Evolutionary conservation across 1,284 basidiomycete genomes (phyloP).

Genomic region (Apiotrichum sp.): DNA sequence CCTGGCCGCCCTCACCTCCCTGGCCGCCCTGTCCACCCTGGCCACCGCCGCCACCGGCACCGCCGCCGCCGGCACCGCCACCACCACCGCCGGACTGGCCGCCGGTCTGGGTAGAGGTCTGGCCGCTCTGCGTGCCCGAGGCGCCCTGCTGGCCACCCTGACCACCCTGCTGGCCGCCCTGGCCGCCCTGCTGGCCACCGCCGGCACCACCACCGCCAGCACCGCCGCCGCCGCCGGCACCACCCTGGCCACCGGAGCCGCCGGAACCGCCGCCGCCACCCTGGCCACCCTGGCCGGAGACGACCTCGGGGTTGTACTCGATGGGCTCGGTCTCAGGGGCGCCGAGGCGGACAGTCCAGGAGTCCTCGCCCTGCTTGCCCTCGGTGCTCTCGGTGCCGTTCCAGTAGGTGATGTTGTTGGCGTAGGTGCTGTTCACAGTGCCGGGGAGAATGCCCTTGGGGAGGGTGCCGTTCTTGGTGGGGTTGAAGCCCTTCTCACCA

Average conservation of each 20-base stretch:
- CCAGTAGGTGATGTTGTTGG: constrained; percentile 24
- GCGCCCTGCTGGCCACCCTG: background rate
- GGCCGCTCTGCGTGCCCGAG: background rate
- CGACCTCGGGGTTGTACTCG: background rate
- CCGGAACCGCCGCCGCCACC: background rate
- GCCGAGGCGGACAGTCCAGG: background rate
- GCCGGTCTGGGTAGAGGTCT: too few relatives aligned
- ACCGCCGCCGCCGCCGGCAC: background rate
- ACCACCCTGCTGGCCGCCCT: background rate
- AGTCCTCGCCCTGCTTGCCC: too few relatives aligned
- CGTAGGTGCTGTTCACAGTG: constrained; percentile 34
- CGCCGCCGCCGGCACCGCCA: background rate
- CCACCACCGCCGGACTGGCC: background rate
- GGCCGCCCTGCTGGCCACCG: background rate
- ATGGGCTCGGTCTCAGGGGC: background rate
- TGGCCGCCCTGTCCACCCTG: too few relatives aligned
- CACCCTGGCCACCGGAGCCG: too few relatives aligned
- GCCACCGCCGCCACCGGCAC: background rate
- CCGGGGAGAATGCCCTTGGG: constrained; percentile 31
- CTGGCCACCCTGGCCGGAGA: too few relatives aligned
- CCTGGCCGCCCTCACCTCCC: background rate
- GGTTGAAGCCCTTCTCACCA: background rate
- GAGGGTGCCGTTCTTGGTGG: constrained; percentile 30
- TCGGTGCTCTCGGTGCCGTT: constrained; percentile 10
- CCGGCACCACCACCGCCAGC: background rate